Evolutionary conservation across 139 green algal species (phyloP).

Genomic region (Choricystis sp.): DNA sequence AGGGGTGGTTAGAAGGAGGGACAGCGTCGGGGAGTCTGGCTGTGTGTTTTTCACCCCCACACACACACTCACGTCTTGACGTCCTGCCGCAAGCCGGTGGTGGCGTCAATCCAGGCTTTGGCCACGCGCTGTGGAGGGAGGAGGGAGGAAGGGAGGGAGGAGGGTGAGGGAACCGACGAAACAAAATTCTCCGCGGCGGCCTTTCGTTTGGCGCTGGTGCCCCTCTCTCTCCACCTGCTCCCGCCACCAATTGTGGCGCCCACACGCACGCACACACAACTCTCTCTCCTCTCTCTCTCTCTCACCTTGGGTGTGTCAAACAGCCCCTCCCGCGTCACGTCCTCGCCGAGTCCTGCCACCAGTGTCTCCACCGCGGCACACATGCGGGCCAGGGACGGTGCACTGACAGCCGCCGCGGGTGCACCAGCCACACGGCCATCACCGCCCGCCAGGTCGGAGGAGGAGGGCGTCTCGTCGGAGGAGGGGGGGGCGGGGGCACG

Average conservation of each 20-base stretch:
- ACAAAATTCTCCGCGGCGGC: no score
- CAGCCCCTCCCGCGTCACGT: conserved; percentile 58
- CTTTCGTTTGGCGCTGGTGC: no score
- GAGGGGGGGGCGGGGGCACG: no score
- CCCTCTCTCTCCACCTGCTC: no score
- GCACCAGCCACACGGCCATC: no score
- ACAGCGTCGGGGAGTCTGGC: neutral
- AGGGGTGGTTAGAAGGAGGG: neutral
- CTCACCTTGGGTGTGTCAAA: conserved; percentile 73
- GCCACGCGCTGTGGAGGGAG: conserved; percentile 51
- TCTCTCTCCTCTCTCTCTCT: no score
- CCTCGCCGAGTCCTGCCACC: conserved; percentile 60
- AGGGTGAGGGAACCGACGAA: neutral
- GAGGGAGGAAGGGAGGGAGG: neutral
- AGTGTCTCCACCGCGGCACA: conserved; percentile 36
- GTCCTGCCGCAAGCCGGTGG: conserved; percentile 35
- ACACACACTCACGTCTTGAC: conserved; percentile 20
- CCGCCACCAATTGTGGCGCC: no score
- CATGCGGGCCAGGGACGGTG: conserved; percentile 10
- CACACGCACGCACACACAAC: no score
- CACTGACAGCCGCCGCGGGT: no score
- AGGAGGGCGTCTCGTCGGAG: no score
- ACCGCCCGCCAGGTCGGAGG: no score
- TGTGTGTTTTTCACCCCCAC: neutral
- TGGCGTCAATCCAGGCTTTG: conserved; percentile 72